These are phyloP conservation scores for Phytophthora boehmeriae DNA, from an alignment of 352 stramenopile species.

Conservation along the genomic window DNA sequence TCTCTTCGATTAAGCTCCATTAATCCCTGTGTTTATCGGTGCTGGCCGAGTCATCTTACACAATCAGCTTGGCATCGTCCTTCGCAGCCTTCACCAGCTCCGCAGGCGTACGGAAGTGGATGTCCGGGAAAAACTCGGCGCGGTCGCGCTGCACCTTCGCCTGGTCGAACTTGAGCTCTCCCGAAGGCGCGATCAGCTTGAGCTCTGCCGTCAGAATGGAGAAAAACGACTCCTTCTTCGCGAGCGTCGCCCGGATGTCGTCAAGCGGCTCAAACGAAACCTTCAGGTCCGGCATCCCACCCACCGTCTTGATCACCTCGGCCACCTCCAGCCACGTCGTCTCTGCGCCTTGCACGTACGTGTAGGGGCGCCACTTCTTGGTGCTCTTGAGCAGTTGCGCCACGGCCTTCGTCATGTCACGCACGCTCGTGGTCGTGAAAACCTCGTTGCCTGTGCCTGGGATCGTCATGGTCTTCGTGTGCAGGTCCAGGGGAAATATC, in stretches of 20 bases:
- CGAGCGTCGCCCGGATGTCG: conserved; percentile 18
- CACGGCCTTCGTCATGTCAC: conserved; percentile 28
- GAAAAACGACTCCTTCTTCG: conserved; percentile 13
- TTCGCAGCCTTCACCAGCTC: conserved; percentile 31
- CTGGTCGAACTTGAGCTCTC: conserved; percentile 26
- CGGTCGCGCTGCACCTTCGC: conserved; percentile 36
- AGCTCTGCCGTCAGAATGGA: conserved; percentile 17
- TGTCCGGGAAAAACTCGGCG: conserved; percentile 27
- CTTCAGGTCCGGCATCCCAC: conserved; percentile 28
- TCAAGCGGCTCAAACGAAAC: conserved; percentile 25
- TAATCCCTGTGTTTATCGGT: too few species aligned
- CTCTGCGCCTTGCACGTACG: conserved; percentile 38
- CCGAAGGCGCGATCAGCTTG: conserved; percentile 23
- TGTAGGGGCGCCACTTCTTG: conserved; percentile 38
- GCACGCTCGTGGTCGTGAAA: conserved; percentile 32
- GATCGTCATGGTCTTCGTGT: conserved; percentile 41
- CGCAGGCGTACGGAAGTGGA: conserved; percentile 37
- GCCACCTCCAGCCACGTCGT: conserved; percentile 42
- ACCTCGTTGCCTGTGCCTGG: conserved; percentile 35
- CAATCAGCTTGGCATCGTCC: conserved; percentile 18
- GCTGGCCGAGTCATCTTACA: too few species aligned
- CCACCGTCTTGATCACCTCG: conserved; percentile 25
- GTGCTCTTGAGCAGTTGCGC: conserved; percentile 24
- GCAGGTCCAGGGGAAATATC: conserved; percentile 25
- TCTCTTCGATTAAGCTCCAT: too few species aligned